Percentiles rank a stretch among this genome's conserved stretches.
These are phyloP conservation scores for Tagetes erecta DNA, from an alignment of 129 eudicot species.

Conservation along the genomic window DNA sequence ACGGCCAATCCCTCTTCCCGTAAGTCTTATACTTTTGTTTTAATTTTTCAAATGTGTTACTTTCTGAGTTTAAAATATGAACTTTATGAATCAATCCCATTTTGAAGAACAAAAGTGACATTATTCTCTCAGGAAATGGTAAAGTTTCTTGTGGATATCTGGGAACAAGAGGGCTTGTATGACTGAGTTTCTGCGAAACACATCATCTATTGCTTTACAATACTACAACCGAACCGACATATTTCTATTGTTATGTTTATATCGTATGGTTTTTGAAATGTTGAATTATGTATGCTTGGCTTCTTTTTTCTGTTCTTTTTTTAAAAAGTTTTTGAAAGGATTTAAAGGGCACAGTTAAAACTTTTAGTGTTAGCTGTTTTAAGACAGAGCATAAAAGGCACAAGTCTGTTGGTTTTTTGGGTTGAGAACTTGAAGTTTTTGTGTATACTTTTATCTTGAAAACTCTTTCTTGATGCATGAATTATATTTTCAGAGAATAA, in stretches of 20 bases:
- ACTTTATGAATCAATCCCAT: neutral
- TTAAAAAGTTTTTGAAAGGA: neutral
- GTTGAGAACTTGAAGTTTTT: neutral
- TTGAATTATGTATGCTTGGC: conserved; percentile 26
- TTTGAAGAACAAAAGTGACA: neutral
- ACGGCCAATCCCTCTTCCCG: conserved; percentile 68
- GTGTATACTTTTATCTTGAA: conserved; percentile 16
- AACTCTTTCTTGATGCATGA: neutral
- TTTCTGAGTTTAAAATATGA: neutral
- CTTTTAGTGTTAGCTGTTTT: conserved; percentile 7
- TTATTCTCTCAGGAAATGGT: conserved; percentile 73
- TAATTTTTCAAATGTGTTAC: neutral
- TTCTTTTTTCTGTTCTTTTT: neutral
- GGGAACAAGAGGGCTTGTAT: conserved; percentile 90
- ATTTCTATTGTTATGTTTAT: conserved; percentile 17
- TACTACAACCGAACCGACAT: neutral
- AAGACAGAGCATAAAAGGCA: conserved; percentile 27
- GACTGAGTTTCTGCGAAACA: conserved; percentile 45
- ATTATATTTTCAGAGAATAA: neutral
- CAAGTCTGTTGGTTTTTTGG: conserved; percentile 14
- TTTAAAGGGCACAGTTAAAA: conserved; percentile 4
- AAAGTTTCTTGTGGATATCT: conserved; percentile 76
- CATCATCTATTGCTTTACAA: conserved; percentile 18
- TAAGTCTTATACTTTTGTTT: conserved; percentile 37
- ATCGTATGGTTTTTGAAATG: conserved; percentile 17